Conservation (phyloP, 441 rosid species). For the Syzygium malaccense region DNA sequence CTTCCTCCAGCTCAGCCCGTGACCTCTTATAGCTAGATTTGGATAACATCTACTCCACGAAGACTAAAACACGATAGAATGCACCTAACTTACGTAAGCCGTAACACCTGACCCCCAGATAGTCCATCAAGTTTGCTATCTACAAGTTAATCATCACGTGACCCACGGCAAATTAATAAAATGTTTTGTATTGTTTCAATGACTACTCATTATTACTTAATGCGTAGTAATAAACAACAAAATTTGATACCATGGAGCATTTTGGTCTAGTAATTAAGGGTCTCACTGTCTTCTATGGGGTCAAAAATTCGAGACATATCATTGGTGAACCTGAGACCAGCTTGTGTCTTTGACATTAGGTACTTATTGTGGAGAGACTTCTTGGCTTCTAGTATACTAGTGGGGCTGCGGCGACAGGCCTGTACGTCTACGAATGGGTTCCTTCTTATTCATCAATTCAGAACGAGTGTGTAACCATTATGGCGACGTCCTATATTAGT, state of each 20-base stretch:
- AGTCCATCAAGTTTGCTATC: not conserved
- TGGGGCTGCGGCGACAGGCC: not conserved
- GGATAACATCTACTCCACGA: not conserved
- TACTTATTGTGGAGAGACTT: not conserved
- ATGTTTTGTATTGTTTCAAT: not conserved
- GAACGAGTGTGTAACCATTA: not conserved
- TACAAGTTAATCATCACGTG: not conserved
- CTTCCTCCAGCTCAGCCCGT: not conserved
- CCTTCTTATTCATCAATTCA: accelerated
- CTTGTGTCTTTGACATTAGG: not conserved
- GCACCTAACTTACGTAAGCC: not conserved
- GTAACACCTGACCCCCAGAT: not conserved
- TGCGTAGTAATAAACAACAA: not conserved
- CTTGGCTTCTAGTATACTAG: not conserved
- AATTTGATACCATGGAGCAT: not conserved
- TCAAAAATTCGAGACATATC: not conserved
- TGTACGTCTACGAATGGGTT: accelerated
- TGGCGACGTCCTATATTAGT: not conserved
- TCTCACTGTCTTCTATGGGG: not conserved
- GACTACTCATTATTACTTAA: not conserved
- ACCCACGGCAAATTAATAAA: not conserved
- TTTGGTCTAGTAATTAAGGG: not conserved
- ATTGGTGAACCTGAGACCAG: accelerated
- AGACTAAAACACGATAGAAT: not conserved
- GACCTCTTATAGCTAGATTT: not conserved